These are phyloP conservation scores for Russula vinacea DNA, from an alignment of 768 basidiomycete species.

Conservation along the genomic window DNA sequence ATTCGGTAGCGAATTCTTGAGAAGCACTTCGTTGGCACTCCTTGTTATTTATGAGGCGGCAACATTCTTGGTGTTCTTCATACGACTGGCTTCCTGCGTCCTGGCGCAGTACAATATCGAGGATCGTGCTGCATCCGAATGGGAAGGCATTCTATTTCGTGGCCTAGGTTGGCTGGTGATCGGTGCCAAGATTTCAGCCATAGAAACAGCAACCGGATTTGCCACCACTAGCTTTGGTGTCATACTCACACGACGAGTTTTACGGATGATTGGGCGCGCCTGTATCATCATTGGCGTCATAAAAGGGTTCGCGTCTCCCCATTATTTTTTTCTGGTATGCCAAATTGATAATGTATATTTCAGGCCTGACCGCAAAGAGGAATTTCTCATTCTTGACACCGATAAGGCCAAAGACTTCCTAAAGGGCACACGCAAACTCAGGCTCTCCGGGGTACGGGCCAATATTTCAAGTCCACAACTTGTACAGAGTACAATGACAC, in stretches of 20 bases:
- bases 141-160: conserved; percentile 47
- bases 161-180: conserved; percentile 66
- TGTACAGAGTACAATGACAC: conserved; percentile 16
- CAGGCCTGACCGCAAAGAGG: conserved; percentile 26
- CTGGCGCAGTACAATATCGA: conserved; percentile 54
- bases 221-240: conserved; percentile 51
- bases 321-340: background rate
- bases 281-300: conserved; percentile 58
- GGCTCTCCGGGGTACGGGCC: background rate
- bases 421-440: conserved; percentile 27
- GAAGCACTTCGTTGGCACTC: conserved; percentile 56
- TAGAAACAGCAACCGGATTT: conserved; percentile 67
- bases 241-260: conserved; percentile 52
- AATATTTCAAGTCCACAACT: conserved; percentile 25
- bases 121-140: conserved; percentile 42
- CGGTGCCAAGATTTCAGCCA: conserved; percentile 58
- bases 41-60: conserved; percentile 56
- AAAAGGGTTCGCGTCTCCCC: conserved; percentile 57
- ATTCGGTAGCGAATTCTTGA: conserved; percentile 55
- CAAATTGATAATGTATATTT: background rate
- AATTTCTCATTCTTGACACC: conserved; percentile 25
- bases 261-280: conserved; percentile 54
- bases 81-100: conserved; percentile 52
- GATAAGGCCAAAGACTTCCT: conserved; percentile 7
- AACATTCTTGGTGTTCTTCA: conserved; percentile 57